Evolutionary conservation across 208 protist genomes (phyloP), one percentile per base, ranked within the genome.

Genomic region (Porcisia deanei): DNA sequence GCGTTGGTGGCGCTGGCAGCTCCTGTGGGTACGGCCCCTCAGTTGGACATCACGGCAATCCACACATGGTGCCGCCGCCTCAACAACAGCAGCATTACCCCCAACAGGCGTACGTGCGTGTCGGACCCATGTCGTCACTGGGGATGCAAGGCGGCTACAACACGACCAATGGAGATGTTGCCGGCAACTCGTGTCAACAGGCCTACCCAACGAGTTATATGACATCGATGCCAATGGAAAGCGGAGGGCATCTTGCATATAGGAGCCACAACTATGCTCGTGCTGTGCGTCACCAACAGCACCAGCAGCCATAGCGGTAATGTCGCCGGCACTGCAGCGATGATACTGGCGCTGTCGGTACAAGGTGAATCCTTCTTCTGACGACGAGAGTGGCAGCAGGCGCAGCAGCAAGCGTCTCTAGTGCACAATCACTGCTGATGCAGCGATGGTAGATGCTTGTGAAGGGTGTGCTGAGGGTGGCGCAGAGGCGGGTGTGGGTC

Each of bases 291-390:
- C 71, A 65, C 16, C 61, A 71, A 57, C 77, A 79, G 68, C 74
- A 83, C 22, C 70, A 83, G 75, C 59, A 67, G 34, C 59, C 58
- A 2, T 57, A 69, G 12, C n/a, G 61, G 71, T 47, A 67, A 52
- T 49, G 81, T 20, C 49, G 55, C 16, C 43, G 6, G 16, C 47
- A 7, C 47, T n/a, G 47, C 66, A 2, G 66, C 30, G 66, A 71
- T 22, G 66, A 71, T 55, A n/a, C 18, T 4, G 53, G 14, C 1
- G 52, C 1, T 53, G 59, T 52, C 20, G 49, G 37, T 39, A 55
- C 71, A 74, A 39, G 60, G 43, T 6, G 39, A 74, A 71, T 39
- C 73, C 53, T 41, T 57, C 30, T 30, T 30, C 30, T 30, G 30
- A 30, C 30, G 30, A 30, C 30, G 37, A 25, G 49, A 39, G 58